Evolutionary conservation across 108 stramenopile genomes (phyloP).

Genomic region (Thalassiosira profunda): DNA sequence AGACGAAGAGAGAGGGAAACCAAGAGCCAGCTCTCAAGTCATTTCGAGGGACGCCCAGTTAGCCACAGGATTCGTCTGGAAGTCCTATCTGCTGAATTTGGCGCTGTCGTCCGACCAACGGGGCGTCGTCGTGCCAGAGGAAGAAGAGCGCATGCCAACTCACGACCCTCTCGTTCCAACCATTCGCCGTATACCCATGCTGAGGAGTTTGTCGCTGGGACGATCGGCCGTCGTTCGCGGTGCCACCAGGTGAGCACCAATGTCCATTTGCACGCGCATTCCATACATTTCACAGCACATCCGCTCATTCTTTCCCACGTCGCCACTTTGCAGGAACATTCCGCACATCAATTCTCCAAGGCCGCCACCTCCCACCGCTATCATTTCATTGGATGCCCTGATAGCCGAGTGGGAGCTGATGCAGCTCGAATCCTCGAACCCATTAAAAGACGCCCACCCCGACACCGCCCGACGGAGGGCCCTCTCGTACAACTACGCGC

Average conservation of each 20-base stretch:
- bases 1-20: no score
- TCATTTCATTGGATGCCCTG: constrained; percentile 49
- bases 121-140: constrained; percentile 19
- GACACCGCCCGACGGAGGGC: constrained; percentile 24
- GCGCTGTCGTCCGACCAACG: constrained; percentile 36
- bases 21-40: no score
- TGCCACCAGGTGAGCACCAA: no score
- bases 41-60: constrained; percentile 39
- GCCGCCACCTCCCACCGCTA: constrained; percentile 10
- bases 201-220: constrained; percentile 40
- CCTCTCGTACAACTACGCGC: no score
- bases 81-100: constrained; percentile 47
- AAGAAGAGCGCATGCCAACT: constrained; percentile 39
- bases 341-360: constrained; percentile 20
- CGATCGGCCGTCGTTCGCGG: constrained; percentile 18
- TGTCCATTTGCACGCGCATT: no score
- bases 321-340: constrained; percentile 1
- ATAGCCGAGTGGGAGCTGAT: constrained; percentile 47
- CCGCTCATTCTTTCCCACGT: background rate
- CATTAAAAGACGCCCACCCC: constrained; percentile 28
- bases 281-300: no score
- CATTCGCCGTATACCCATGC: constrained; percentile 24
- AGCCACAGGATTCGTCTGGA: constrained; percentile 50
- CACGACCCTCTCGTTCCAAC: constrained; percentile 37
- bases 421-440: constrained; percentile 36